Conservation (phyloP, 305 asterid species). For the Ilex paraguariensis region DNA sequence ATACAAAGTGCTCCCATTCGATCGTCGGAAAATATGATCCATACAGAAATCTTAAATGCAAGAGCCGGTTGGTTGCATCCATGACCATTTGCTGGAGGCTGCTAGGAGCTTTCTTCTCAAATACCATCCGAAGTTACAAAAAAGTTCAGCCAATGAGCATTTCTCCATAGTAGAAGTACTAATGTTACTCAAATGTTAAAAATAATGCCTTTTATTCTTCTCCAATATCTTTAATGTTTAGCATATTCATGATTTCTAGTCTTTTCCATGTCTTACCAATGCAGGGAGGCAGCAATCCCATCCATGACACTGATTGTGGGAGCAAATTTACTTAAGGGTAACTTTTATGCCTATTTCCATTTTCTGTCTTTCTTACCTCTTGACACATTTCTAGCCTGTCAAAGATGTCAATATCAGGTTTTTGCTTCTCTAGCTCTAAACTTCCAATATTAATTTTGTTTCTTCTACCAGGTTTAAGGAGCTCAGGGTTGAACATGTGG, state of each 20-base stretch:
- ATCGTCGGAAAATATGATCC: too few relatives aligned
- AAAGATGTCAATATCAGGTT: neutral
- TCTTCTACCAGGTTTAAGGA: slow-evolving; percentile 20
- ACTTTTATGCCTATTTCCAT: neutral
- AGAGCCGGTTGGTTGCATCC: neutral
- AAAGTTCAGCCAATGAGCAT: neutral
- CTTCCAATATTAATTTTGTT: neutral
- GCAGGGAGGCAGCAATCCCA: slow-evolving; percentile 29
- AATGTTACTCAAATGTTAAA: neutral
- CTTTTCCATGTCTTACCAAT: slow-evolving; percentile 1
- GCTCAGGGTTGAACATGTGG: slow-evolving; percentile 16
- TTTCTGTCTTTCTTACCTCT: neutral
- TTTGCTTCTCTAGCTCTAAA: neutral
- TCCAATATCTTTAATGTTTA: neutral
- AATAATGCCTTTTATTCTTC: neutral
- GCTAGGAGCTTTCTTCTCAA: neutral
- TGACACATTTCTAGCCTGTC: slow-evolving; percentile 2
- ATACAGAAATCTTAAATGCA: too few relatives aligned
- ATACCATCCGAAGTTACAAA: neutral
- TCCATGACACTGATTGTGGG: slow-evolving; percentile 32
- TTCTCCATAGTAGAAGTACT: neutral
- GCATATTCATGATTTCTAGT: neutral
- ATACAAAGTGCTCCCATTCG: too few relatives aligned
- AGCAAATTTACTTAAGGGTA: slow-evolving; percentile 33
- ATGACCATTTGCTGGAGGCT: neutral